Percentiles rank a stretch among this genome's conserved stretches.
Conservation (phyloP, 2,329 filamentous ascomycete genomes). For the Pezicula carpinea region DNA sequence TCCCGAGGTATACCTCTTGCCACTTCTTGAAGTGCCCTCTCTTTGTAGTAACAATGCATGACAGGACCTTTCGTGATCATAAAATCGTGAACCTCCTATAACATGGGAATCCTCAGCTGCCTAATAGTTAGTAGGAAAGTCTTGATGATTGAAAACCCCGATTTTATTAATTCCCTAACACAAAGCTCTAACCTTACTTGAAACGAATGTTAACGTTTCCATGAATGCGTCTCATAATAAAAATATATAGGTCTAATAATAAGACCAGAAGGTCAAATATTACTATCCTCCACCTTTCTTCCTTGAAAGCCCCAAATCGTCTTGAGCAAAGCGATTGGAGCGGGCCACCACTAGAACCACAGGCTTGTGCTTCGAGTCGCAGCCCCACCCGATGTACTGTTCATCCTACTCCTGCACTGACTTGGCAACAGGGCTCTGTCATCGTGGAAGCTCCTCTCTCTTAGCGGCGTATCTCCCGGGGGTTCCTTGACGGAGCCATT, state of each 20-base stretch:
- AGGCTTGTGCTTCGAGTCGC: conserved; percentile 17
- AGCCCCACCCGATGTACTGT: background rate
- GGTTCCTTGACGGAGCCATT: background rate
- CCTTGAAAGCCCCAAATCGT: background rate
- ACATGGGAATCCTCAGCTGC: too few relatives aligned
- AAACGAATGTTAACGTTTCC: too few relatives aligned
- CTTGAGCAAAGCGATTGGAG: background rate
- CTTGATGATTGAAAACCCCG: too few relatives aligned
- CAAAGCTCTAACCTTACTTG: too few relatives aligned
- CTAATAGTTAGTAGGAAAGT: too few relatives aligned
- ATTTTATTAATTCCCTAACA: too few relatives aligned
- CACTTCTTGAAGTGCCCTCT: too few relatives aligned
- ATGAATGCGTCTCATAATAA: too few relatives aligned
- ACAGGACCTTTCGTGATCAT: too few relatives aligned
- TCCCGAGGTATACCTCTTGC: background rate
- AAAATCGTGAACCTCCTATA: too few relatives aligned
- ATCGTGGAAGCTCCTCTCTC: conserved; percentile 20
- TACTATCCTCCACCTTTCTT: background rate
- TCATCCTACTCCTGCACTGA: conserved; percentile 12
- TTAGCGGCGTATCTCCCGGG: background rate
- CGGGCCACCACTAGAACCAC: conserved; percentile 11
- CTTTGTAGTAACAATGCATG: too few relatives aligned
- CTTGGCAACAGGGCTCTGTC: conserved; percentile 23
- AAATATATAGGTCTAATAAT: too few relatives aligned
- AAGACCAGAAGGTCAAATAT: background rate